Conservation (phyloP, 2,329 filamentous ascomycete genomes). For the Leptographium radiaticola region DNA sequence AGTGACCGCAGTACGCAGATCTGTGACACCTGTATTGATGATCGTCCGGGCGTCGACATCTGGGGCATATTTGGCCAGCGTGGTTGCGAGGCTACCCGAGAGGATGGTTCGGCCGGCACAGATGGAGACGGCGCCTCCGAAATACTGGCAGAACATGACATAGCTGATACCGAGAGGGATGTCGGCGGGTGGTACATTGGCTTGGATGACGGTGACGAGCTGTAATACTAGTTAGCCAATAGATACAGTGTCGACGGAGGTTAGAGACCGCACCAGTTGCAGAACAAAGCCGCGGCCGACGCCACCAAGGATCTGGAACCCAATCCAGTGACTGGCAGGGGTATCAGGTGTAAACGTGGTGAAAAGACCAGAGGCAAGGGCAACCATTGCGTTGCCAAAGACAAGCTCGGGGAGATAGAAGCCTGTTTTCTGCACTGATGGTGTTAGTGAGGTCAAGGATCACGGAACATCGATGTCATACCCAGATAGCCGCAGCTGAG, state of each 20-base stretch:
- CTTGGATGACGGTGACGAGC: slow-evolving; percentile 37
- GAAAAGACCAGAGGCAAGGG: slow-evolving; percentile 40
- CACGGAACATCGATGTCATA: neutral
- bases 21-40: slow-evolving; percentile 32
- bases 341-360: slow-evolving; percentile 37
- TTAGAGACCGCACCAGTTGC: slow-evolving; percentile 1
- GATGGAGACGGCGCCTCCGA: slow-evolving; percentile 54
- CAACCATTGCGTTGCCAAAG: slow-evolving; percentile 21
- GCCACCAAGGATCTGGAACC: slow-evolving; percentile 40
- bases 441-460: neutral
- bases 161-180: slow-evolving; percentile 37
- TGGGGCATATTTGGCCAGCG: slow-evolving; percentile 31
- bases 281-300: slow-evolving; percentile 8
- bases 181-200: slow-evolving; percentile 32
- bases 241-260: slow-evolving; percentile 19
- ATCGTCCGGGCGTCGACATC: slow-evolving; percentile 33
- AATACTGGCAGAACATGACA: slow-evolving; percentile 48
- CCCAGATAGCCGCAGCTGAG: slow-evolving; percentile 4
- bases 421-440: slow-evolving; percentile 18
- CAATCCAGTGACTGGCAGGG: slow-evolving; percentile 37
- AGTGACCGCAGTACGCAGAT: slow-evolving; percentile 4
- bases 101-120: slow-evolving; percentile 55
- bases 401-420: slow-evolving; percentile 32
- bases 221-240: slow-evolving; percentile 26
- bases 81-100: slow-evolving; percentile 45